Evolutionary conservation across 176 grass and related monocot species (phyloP).

Genomic region (Miscanthus lutarioriparius): DNA sequence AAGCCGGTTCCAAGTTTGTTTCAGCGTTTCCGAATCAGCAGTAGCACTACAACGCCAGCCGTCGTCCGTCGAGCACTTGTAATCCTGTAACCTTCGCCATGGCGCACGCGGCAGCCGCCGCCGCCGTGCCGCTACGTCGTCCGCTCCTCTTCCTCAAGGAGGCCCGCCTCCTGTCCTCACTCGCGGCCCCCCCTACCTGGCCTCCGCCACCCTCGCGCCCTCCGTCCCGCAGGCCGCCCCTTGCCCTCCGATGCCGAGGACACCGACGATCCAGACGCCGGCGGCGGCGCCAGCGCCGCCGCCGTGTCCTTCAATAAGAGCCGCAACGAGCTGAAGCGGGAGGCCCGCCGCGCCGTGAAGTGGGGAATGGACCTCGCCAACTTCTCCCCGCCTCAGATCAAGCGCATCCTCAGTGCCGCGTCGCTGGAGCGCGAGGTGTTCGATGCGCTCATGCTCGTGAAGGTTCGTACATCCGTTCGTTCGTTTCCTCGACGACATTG

Average conservation of each 20-base stretch:
- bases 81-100: conserved; percentile 4
- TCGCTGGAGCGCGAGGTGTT: conserved; percentile 75
- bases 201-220: conserved; percentile 16
- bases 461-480: conserved; percentile 36
- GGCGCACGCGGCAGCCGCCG: conserved; percentile 34
- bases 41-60: neutral
- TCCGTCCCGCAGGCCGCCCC: conserved; percentile 41
- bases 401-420: conserved; percentile 76
- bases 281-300: neutral
- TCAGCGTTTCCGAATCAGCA: too few relatives aligned
- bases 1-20: too few relatives aligned
- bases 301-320: conserved; percentile 47
- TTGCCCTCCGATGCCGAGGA: conserved; percentile 38
- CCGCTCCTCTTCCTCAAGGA: conserved; percentile 33
- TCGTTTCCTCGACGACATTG: neutral
- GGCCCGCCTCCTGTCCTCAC: conserved; percentile 30
- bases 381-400: conserved; percentile 72
- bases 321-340: conserved; percentile 80
- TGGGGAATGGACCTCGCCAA: conserved; percentile 93
- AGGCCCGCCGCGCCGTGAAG: conserved; percentile 68
- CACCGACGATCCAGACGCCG: conserved; percentile 21
- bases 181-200: conserved; percentile 1
- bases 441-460: conserved; percentile 85
- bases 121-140: conserved; percentile 42
- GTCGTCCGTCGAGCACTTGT: neutral